These are phyloP conservation scores for Protostelium mycophagum DNA, from an alignment of 78 protist genomes.

Conservation along the genomic window DNA sequence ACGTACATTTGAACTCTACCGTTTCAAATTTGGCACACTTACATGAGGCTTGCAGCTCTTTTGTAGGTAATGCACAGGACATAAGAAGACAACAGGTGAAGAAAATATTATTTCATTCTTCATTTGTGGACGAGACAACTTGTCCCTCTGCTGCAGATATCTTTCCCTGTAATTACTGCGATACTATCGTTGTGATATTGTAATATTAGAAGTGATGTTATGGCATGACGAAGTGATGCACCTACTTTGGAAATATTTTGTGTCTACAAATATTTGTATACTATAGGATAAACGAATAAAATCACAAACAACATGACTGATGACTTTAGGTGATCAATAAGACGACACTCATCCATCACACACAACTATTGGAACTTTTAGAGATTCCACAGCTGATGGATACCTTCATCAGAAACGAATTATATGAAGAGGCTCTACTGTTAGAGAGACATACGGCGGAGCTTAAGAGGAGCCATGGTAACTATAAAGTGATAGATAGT, in stretches of 20 bases:
- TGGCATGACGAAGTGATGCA: too few species aligned
- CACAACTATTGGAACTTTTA: constrained; percentile 32
- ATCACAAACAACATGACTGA: too few species aligned
- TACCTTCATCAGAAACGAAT: constrained; percentile 37
- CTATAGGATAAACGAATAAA: background rate
- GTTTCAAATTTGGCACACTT: background rate
- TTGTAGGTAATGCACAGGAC: background rate
- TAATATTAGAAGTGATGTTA: too few species aligned
- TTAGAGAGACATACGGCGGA: constrained; percentile 10
- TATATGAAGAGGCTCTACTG: constrained; percentile 46
- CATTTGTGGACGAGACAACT: too few species aligned
- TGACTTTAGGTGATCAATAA: background rate
- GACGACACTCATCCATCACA: constrained; percentile 3
- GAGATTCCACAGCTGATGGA: constrained; percentile 54
- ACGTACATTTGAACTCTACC: background rate
- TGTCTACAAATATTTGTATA: background rate
- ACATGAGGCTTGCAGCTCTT: background rate
- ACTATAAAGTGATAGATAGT: background rate
- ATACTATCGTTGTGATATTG: too few species aligned
- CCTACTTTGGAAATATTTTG: too few species aligned
- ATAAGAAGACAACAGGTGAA: background rate
- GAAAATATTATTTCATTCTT: too few species aligned
- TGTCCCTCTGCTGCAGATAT: too few species aligned
- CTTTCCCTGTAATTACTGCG: too few species aligned
- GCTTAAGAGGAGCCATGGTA: background rate